phyloP scores from a whole-genome alignment of 208 protist species.

The Leishmania martiniquensis region DNA sequence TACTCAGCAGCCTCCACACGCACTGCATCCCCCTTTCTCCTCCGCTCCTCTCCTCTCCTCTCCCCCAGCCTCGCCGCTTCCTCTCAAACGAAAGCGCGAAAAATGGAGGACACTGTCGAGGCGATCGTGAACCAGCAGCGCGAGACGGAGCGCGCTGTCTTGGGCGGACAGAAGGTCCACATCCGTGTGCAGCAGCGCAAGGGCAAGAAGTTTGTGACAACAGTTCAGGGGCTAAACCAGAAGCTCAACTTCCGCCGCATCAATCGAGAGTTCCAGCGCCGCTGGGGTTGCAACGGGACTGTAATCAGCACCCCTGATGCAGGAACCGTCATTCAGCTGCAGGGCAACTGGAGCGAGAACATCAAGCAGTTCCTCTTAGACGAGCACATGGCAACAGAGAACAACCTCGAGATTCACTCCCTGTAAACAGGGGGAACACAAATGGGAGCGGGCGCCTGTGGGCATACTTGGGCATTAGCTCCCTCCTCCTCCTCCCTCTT shows the following conservation, averaged over 20 bases:
- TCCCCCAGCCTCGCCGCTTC: background rate
- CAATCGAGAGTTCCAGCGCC: slow-evolving; percentile 86
- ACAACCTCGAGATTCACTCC: slow-evolving; percentile 96
- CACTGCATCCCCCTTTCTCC: slow-evolving; percentile 3
- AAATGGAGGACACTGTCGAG: slow-evolving; percentile 37
- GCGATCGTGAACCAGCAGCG: slow-evolving; percentile 61
- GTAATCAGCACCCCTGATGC: slow-evolving; percentile 83
- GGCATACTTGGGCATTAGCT: too few species aligned
- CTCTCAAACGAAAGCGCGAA: too few species aligned
- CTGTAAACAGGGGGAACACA: slow-evolving; percentile 66
- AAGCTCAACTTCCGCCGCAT: slow-evolving; percentile 95
- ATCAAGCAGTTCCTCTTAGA: slow-evolving; percentile 93
- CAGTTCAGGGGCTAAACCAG: slow-evolving; percentile 94
- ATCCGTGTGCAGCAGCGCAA: slow-evolving; percentile 98
- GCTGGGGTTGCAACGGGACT: slow-evolving; percentile 96
- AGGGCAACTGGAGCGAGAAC: slow-evolving; percentile 96
- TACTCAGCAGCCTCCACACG: background rate
- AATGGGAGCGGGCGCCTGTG: background rate
- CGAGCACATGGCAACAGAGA: slow-evolving; percentile 87
- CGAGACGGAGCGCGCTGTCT: slow-evolving; percentile 56
- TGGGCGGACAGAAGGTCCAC: slow-evolving; percentile 90
- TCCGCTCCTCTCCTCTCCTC: slow-evolving; percentile 10
- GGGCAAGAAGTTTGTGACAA: slow-evolving; percentile 96
- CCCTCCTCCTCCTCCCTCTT: too few species aligned
- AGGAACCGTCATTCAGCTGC: slow-evolving; percentile 96